Evolutionary conservation across 768 basidiomycete species (phyloP).

Genomic region (Pseudohyphozyma bogoriensis): DNA sequence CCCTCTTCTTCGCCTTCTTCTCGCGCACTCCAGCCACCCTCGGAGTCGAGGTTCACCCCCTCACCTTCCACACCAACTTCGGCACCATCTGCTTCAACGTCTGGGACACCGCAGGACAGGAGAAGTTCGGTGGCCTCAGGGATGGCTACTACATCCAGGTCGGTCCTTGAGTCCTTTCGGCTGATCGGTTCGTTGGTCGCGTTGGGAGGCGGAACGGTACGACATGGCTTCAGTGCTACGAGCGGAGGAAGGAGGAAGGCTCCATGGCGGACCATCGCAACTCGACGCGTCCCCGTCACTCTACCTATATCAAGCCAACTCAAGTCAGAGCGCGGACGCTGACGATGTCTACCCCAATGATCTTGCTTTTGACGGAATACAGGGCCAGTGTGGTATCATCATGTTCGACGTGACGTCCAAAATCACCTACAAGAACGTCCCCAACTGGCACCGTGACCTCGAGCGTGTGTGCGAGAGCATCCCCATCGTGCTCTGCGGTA

Average conservation of each 20-base stretch:
- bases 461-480: conserved; percentile 99
- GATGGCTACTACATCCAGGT: conserved; percentile 95
- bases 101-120: conserved; percentile 99
- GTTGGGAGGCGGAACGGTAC: too few species aligned
- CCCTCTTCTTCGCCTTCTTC: conserved; percentile 13
- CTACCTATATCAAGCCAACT: too few species aligned
- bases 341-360: conserved; percentile 43
- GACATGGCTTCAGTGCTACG: too few species aligned
- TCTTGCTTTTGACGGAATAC: too few species aligned
- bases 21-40: conserved; percentile 71
- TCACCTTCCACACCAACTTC: conserved; percentile 91
- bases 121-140: conserved; percentile 97
- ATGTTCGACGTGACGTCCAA: conserved; percentile 93
- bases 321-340: not conserved
- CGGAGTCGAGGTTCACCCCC: conserved; percentile 97
- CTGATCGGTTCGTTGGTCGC: too few species aligned
- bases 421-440: conserved; percentile 99
- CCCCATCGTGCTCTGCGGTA: conserved; percentile 97
- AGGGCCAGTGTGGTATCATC: conserved; percentile 99
- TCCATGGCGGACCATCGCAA: too few species aligned
- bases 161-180: not conserved
- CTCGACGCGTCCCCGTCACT: too few species aligned
- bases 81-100: conserved; percentile 99
- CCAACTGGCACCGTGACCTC: conserved; percentile 97
- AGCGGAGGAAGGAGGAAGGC: too few species aligned